Base-by-base conservation (phyloP, 2,329 filamentous ascomycete species). In the Mycosphaerella sp. region DNA sequence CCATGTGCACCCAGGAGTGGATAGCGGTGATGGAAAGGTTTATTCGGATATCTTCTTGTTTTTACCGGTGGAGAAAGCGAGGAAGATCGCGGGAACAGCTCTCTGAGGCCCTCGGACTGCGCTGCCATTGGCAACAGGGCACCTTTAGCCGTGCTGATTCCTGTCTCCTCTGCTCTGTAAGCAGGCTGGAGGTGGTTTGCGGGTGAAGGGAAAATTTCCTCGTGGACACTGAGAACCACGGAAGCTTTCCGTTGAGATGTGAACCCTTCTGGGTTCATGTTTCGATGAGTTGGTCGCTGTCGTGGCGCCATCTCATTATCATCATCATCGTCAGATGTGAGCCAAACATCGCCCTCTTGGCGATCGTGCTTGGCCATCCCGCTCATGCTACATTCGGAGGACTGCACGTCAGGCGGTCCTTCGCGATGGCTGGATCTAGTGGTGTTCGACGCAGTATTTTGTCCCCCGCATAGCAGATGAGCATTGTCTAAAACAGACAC, bases 71-170 rank as follows among this genome's bases (percentile, higher is more conserved):
- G 59, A 6, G 58, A 59, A 1, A 63, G 55, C 0, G 63, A 66
- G 2, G 63, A 64, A 1, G 53, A 47, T 41, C 63, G 51, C 9
- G 64, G 64, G 14, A 66, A 67, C 1, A 65, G 50, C 14, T 62
- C 53, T 7, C 59, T 54, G 4, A 67, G 53, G 16, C 64, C 53
- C 30, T 60, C 52, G 6, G 64, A 65, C 0, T 49, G 43, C 6
- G 59, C 53, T 4, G 55, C 52, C 48, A 65, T 59, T 42, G 49
- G 14, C 32, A 17, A 3, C 60, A 55, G 8, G 59, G 57, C 3
- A 58, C 12, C 6, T 57, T 54, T 17, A 53, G 50, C 10, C 39
- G 40, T 17, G 59, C 59, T n/a, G 56, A 53, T 3, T 53, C 49
- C 32, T 55, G 21, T 57, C 2, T 60, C 58, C 4, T 60, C 58